Evolutionary conservation across 192 early-diverging fungal species (phyloP).

Genomic region (Umbelopsis isabellina): DNA sequence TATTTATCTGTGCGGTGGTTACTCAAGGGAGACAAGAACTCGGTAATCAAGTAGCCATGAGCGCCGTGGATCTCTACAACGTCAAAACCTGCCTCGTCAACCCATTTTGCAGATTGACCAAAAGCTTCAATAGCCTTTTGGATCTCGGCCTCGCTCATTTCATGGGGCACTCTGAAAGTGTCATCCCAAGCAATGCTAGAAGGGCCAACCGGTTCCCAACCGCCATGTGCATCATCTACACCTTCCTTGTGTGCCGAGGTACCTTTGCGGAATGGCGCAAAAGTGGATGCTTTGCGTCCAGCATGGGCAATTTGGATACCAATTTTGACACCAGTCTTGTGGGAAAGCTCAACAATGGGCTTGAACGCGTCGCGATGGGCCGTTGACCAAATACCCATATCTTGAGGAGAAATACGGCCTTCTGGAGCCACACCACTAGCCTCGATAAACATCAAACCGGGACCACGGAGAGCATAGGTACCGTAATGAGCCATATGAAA

Average conservation of each 20-base stretch:
- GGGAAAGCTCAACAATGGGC: slow-evolving; percentile 64
- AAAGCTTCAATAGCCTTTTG: neutral
- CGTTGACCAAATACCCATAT: slow-evolving; percentile 84
- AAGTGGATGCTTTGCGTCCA: slow-evolving; percentile 66
- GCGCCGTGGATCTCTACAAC: slow-evolving; percentile 87
- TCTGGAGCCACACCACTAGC: slow-evolving; percentile 73
- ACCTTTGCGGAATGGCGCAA: slow-evolving; percentile 15
- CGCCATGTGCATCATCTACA: slow-evolving; percentile 46
- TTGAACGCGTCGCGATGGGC: slow-evolving; percentile 69
- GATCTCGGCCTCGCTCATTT: slow-evolving; percentile 22
- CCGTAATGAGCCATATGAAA: slow-evolving; percentile 68
- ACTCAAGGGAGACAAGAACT: slow-evolving; percentile 78
- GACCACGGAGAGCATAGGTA: slow-evolving; percentile 76
- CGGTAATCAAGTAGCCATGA: slow-evolving; percentile 85
- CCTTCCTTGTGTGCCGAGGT: neutral
- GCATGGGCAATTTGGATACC: slow-evolving; percentile 86
- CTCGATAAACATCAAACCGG: slow-evolving; percentile 81
- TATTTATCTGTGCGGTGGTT: slow-evolving; percentile 92
- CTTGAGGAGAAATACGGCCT: slow-evolving; percentile 79
- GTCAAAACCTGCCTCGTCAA: slow-evolving; percentile 81
- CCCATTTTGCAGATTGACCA: slow-evolving; percentile 62
- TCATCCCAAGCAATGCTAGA: slow-evolving; percentile 54
- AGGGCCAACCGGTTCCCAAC: slow-evolving; percentile 78
- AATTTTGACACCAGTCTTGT: slow-evolving; percentile 58
- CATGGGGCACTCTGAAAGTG: slow-evolving; percentile 26